Base-by-base conservation (phyloP, 768 basidiomycete genomes). In the Auricularia heimuer region DNA sequence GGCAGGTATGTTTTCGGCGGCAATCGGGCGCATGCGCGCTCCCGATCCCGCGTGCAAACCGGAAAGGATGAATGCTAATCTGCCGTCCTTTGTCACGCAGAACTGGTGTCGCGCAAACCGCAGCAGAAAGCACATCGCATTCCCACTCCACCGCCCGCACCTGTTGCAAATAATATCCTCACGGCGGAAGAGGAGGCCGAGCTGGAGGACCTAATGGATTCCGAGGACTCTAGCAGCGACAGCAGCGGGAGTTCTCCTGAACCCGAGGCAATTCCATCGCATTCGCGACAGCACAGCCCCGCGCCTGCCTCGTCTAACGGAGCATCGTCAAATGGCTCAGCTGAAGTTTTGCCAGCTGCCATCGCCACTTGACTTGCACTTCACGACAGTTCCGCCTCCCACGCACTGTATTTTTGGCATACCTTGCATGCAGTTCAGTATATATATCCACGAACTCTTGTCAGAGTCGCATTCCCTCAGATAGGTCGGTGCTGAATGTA, bases 121-220 rank as follows among this genome's bases (percentile, higher is more conserved):
- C 62, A 64, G 29, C 33, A 36, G 54, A 64, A 65, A 37, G n/a
- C 60, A n/a, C 39, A 61, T 61, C 67, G 67, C 64, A 65, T 29
- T 66, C 56, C 54, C 62, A 58, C 67, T 44, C 16, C 75, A 14
- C 72, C 71, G 42, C 71, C 72, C 61, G 73, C 76, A 10, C 68
- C 73, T 64, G 62, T 70, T 14, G 71, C 82, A 54, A 67, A 67
- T 54, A 68, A 74, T 36, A 72, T 78, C 63, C 71, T 95, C 74
- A 89, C 94, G 10, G 92, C 89, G 70, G 95, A 96, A 63, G 95
- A 97, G 75, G 93, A 94, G 70, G 81, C 84, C 24, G 94, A 97
- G 73, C 78, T 98, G 24, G 94, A 86, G 44, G 93, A 94, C 71
- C 74, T 97, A 44, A 82, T 89, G 82, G 79, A 73, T 14, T 73